These are phyloP conservation scores for Psilocybe subaeruginosa DNA, from an alignment of 768 basidiomycete genomes.

Conservation along the genomic window DNA sequence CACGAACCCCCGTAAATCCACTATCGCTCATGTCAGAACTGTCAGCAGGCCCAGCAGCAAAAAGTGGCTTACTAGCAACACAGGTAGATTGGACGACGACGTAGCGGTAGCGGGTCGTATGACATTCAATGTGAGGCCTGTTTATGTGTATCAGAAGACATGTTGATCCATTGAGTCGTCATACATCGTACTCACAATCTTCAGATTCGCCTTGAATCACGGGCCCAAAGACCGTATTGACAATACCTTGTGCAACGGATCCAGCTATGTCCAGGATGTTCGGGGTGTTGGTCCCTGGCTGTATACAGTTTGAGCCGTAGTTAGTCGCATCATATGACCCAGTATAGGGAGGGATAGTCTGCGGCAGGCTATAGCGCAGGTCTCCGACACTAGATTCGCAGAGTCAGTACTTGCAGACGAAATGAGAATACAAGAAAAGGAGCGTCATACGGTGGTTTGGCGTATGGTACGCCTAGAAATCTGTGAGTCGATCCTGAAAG, in stretches of 20 bases:
- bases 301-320: conserved; percentile 47
- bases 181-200: conserved; percentile 41
- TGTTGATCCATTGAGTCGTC: background rate
- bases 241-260: conserved; percentile 32
- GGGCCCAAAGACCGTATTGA: conserved; percentile 26
- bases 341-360: conserved; percentile 36
- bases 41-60: no score
- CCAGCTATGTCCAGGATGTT: conserved; percentile 33
- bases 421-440: background rate
- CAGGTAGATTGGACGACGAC: conserved; percentile 46
- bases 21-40: conserved; percentile 20
- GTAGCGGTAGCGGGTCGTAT: conserved; percentile 44
- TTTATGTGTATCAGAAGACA: background rate
- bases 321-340: conserved; percentile 36
- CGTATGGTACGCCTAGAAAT: background rate
- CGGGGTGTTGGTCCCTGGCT: conserved; percentile 39
- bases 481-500: background rate
- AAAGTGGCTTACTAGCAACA: conserved; percentile 44
- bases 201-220: conserved; percentile 34
- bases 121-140: conserved; percentile 55
- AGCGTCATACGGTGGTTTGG: background rate
- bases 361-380: conserved; percentile 42
- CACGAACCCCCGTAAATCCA: conserved; percentile 52
- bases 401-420: no score
- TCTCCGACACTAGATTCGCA: conserved; percentile 28